Base-by-base conservation (phyloP, 1,284 basidiomycete genomes). In the Rhodotorula sp. region DNA sequence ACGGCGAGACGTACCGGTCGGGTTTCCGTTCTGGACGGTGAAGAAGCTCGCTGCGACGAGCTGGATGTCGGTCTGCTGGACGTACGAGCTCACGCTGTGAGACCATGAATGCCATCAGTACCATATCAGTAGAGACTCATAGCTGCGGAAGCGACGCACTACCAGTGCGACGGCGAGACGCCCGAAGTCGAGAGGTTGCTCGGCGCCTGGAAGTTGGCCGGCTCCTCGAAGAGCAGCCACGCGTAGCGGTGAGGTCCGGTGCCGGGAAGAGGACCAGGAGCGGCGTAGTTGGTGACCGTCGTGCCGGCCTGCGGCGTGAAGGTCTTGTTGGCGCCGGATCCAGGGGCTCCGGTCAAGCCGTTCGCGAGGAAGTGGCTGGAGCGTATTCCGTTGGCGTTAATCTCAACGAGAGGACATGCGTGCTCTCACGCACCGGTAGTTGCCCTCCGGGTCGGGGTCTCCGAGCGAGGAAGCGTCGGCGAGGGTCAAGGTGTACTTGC, bases 311-410 rank as follows among this genome's bases (percentile, higher is more conserved):
- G 28, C 44, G 66, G 73, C 20, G 28, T 22, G 53, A 75, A 72
- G 30, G 63, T 69, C 34, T 57, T 34, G 67, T 73, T 70, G 9
- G 7, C 28, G 9, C 44, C 52, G 16, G 64, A 26, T 20, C 59
- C 69, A 81, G 86, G 81, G 40, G 79, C 77, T 62, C 89, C 75
- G 18, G 82, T 83, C 30, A 85, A 87, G 52, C 84, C 82, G 79
- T 91, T 91, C 72, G 87, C 85, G 59, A 92, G 86, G 89, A 89
- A 92, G 82, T 92, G 91, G 70, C 89, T 11, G 60, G n/a, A n/a
- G n/a, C 15, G 24, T 26, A 16, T 46, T n/a, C n/a, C n/a, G n/a
- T n/a, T n/a, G n/a, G n/a, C n/a, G n/a, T n/a, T n/a, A n/a, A n/a
- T n/a, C n/a, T n/a, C n/a, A n/a, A n/a, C n/a, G 26, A 31, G 50